phyloP scores from a whole-genome alignment of 305 asterid genomes.

The Solanum chacoense region DNA sequence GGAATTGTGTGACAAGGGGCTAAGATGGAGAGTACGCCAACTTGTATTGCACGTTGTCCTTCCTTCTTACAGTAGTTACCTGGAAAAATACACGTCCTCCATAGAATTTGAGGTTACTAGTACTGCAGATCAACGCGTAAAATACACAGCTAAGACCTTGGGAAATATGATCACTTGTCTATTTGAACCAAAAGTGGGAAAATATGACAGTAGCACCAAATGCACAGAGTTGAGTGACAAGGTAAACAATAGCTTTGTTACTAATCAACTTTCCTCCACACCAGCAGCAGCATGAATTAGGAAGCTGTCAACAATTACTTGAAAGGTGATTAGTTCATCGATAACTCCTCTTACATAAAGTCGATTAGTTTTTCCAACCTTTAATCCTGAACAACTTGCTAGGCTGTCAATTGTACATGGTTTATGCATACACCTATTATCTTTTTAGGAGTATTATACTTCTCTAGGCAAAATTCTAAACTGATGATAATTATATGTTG shows the following conservation, averaged over 20 bases:
- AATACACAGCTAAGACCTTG: constrained; percentile 33
- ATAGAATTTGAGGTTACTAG: constrained; percentile 20
- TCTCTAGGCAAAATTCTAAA: background rate
- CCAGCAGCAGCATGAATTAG: constrained; percentile 49
- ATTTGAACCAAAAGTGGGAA: constrained; percentile 43
- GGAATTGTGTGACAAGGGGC: constrained; percentile 43
- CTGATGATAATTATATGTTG: background rate
- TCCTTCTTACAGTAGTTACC: constrained; percentile 41
- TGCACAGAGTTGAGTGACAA: constrained; percentile 36
- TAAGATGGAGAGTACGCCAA: constrained; percentile 38
- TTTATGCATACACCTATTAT: background rate
- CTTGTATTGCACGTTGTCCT: constrained; percentile 36
- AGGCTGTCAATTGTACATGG: background rate
- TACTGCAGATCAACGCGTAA: constrained; percentile 1
- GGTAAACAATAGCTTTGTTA: constrained; percentile 17
- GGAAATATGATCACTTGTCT: constrained; percentile 33
- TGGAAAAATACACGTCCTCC: constrained; percentile 31
- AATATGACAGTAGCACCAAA: constrained; percentile 22
- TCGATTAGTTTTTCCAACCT: background rate
- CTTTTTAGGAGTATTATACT: background rate
- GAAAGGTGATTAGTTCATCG: background rate
- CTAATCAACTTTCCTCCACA: constrained; percentile 37
- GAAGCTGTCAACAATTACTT: background rate
- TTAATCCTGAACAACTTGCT: background rate
- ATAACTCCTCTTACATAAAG: background rate